A percentile compares a stretch with the other conserved stretches of the same genome.
These are phyloP conservation scores for Fusarium tuaranense DNA, from an alignment of 2,329 filamentous ascomycete genomes.

Conservation along the genomic window DNA sequence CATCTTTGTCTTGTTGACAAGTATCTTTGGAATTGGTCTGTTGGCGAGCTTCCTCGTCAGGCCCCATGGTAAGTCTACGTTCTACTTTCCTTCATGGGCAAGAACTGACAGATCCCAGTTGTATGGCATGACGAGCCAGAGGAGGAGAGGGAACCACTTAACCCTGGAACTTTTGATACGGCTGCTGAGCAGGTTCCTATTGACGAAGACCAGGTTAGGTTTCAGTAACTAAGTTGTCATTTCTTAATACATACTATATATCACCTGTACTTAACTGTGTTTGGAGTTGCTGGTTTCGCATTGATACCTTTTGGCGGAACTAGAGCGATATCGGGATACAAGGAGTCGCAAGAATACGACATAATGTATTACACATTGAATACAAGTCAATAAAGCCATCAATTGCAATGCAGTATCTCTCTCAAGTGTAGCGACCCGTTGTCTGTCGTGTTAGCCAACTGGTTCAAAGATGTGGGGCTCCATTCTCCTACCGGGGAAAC, in stretches of 20 bases:
- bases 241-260: neutral
- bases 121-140: conserved; percentile 47
- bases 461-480: conserved; percentile 30
- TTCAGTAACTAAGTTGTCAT: conserved; percentile 25
- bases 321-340: neutral
- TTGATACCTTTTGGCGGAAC: neutral
- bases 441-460: conserved; percentile 32
- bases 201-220: conserved; percentile 46
- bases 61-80: conserved; percentile 75
- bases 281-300: neutral
- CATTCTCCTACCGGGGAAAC: neutral
- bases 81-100: neutral
- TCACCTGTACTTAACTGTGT: neutral
- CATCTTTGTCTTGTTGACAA: conserved; percentile 81
- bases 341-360: conserved; percentile 20
- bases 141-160: conserved; percentile 43
- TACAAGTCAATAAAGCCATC: neutral
- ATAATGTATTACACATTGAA: conserved; percentile 6
- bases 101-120: conserved; percentile 43
- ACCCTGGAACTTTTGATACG: conserved; percentile 18
- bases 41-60: conserved; percentile 76
- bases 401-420: neutral
- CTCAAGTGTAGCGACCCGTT: neutral
- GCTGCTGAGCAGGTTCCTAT: conserved; percentile 30
- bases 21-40: conserved; percentile 75